Conservation (phyloP, 371 early-diverging fungal species). For the Mortierella sp. region DNA sequence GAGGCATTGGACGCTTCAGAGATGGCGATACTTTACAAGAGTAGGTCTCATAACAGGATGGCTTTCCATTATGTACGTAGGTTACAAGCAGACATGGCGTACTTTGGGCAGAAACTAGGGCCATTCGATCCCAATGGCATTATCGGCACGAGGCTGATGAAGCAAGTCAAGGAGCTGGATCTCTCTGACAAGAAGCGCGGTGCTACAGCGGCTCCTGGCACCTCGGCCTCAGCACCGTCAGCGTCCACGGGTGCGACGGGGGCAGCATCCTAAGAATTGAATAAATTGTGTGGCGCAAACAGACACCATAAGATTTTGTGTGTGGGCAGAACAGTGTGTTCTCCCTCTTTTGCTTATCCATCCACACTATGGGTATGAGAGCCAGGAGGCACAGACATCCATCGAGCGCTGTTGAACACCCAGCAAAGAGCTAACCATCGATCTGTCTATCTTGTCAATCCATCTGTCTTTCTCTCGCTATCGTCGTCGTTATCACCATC, state of each 20-base stretch:
- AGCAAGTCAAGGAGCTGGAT: conserved; percentile 43
- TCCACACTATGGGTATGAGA: conserved; percentile 45
- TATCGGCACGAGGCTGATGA: conserved; percentile 38
- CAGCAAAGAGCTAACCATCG: conserved; percentile 35
- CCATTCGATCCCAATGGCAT: conserved; percentile 45
- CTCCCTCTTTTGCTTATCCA: conserved; percentile 34
- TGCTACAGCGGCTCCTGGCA: not conserved
- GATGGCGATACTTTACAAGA: not conserved
- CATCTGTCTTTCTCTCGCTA: conserved; percentile 14
- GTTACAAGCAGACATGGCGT: conserved; percentile 46
- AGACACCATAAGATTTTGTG: not conserved
- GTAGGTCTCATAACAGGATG: not conserved
- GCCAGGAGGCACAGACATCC: not conserved
- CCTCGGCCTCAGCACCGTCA: not conserved
- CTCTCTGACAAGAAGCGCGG: conserved; percentile 37
- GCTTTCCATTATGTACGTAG: conserved; percentile 7
- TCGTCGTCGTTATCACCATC: conserved; percentile 4
- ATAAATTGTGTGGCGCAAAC: not conserved
- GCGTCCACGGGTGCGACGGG: too few species aligned
- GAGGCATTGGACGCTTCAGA: not conserved
- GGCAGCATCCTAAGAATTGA: too few species aligned
- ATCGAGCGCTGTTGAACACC: not conserved
- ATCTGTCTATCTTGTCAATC: conserved; percentile 28
- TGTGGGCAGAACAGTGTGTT: conserved; percentile 1
- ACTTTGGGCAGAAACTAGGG: conserved; percentile 41